phyloP scores from a whole-genome alignment of 2,329 filamentous ascomycete species.

The Xylaria sp. region DNA sequence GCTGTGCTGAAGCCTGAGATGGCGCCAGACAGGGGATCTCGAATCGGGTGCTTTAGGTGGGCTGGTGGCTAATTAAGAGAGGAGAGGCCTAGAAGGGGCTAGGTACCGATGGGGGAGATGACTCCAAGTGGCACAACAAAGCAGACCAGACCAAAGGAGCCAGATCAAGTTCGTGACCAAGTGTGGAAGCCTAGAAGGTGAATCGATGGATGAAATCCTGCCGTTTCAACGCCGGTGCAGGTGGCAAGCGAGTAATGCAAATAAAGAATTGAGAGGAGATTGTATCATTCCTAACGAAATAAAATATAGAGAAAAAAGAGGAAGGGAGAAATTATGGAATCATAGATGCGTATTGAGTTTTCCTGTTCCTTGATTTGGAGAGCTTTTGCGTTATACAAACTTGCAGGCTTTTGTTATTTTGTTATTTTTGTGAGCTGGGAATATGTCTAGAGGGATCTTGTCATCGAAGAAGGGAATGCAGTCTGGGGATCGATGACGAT shows the following conservation, averaged over 20 bases:
- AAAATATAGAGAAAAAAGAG: conserved; percentile 35
- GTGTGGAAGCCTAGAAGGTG: conserved; percentile 45
- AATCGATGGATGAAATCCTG: conserved; percentile 44
- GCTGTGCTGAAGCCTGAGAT: conserved; percentile 37
- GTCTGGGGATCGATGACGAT: conserved; percentile 25
- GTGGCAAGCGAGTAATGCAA: conserved; percentile 46
- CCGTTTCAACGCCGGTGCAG: conserved; percentile 38
- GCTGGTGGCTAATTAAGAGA: conserved; percentile 37
- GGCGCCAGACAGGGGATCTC: conserved; percentile 32
- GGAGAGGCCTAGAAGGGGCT: conserved; percentile 42
- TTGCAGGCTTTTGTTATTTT: conserved; percentile 23
- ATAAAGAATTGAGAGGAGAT: conserved; percentile 43
- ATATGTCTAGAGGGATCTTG: conserved; percentile 34
- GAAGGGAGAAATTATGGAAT: conserved; percentile 33
- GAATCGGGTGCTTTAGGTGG: conserved; percentile 35
- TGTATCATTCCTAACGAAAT: conserved; percentile 36
- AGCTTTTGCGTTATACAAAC: conserved; percentile 37
- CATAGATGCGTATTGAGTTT: conserved; percentile 22
- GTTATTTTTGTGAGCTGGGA: not conserved
- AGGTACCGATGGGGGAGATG: conserved; percentile 38
- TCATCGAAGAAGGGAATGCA: conserved; percentile 18
- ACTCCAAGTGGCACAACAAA: conserved; percentile 42
- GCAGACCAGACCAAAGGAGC: conserved; percentile 34
- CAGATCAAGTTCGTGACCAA: conserved; percentile 36
- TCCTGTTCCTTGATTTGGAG: conserved; percentile 11